phyloP scores from a whole-genome alignment of 169 alveolate genomes.

The Blepharisma undulans region DNA sequence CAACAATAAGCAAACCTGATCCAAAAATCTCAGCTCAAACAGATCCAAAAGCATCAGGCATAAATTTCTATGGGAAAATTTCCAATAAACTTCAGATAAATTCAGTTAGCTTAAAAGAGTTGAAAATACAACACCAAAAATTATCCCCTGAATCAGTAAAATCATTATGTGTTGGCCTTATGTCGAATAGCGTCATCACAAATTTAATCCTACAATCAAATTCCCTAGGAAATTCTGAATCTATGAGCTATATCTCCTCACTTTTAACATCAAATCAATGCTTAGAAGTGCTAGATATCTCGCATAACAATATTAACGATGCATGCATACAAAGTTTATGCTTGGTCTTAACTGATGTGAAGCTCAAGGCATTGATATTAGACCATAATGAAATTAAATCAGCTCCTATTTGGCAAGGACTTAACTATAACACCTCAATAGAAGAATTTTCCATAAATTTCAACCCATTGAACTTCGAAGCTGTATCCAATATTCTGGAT shows the following conservation, averaged over 20 bases:
- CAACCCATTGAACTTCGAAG: constrained; percentile 24
- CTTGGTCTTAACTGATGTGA: neutral
- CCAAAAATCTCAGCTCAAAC: neutral
- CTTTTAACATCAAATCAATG: neutral
- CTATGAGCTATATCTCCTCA: neutral
- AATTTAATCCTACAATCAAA: neutral
- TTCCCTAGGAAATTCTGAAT: neutral
- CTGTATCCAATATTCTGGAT: neutral
- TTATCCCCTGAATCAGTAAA: neutral
- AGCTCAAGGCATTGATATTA: neutral
- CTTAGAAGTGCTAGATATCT: neutral
- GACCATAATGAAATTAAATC: neutral
- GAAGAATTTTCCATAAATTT: neutral
- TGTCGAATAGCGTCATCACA: neutral
- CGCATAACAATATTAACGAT: neutral
- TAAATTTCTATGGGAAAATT: neutral
- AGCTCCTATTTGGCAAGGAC: neutral
- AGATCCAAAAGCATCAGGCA: neutral
- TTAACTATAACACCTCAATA: neutral
- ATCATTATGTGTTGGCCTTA: neutral
- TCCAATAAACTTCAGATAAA: neutral
- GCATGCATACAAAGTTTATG: neutral
- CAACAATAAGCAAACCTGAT: neutral
- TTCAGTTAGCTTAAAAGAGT: neutral
- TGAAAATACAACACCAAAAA: neutral